Evolutionary conservation across 495 filamentous ascomycete species (phyloP).

Genomic region (Aspergillus incahuasiensis): DNA sequence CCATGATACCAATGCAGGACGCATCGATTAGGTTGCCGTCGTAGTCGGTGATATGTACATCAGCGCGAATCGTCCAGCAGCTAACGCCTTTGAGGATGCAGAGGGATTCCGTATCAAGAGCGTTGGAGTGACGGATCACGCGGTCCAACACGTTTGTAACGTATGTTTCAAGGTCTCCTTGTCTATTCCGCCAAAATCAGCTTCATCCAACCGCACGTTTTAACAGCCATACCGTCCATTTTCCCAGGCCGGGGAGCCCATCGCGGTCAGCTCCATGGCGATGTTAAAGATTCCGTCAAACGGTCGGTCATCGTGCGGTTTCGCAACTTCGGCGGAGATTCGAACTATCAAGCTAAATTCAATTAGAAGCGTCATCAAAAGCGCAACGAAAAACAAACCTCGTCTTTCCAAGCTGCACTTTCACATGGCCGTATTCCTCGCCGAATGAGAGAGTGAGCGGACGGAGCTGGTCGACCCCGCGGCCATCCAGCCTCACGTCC

Average conservation of each 20-base stretch:
- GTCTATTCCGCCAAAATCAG: conserved; percentile 34
- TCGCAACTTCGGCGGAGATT: conserved; percentile 81
- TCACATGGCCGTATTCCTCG: conserved; percentile 85
- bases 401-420: conserved; percentile 87
- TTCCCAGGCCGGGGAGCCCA: conserved; percentile 89
- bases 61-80: conserved; percentile 84
- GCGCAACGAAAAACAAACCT: conserved; percentile 48
- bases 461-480: conserved; percentile 72
- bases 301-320: conserved; percentile 80
- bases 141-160: conserved; percentile 87
- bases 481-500: conserved; percentile 76
- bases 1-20: conserved; percentile 77
- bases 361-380: conserved; percentile 3
- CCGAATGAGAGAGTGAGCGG: conserved; percentile 74
- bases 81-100: conserved; percentile 87
- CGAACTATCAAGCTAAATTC: conserved; percentile 73
- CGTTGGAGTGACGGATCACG: conserved; percentile 82
- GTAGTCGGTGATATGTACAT: conserved; percentile 83
- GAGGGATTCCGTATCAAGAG: conserved; percentile 90
- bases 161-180: conserved; percentile 73
- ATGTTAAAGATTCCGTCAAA: conserved; percentile 95
- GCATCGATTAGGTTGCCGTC: conserved; percentile 86
- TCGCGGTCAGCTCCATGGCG: conserved; percentile 81
- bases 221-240: conserved; percentile 58
- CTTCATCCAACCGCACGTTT: conserved; percentile 1